phyloP scores from a whole-genome alignment of 1,284 basidiomycete genomes.

The Cryptococcus neoformans region DNA sequence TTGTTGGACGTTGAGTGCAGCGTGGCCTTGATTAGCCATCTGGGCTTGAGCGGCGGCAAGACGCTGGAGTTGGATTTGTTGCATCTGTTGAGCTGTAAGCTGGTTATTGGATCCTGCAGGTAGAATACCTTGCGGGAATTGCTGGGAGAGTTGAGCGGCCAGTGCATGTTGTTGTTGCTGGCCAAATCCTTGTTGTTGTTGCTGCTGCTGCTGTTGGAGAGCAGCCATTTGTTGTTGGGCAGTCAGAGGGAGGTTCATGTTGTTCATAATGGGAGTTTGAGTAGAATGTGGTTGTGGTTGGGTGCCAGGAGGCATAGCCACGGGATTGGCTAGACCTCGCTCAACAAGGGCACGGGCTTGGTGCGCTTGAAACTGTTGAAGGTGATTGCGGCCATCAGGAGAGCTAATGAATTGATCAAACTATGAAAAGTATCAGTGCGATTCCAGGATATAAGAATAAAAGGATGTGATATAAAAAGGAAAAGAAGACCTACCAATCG shows the following conservation, averaged over 20 bases:
- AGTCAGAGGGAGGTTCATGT: slow-evolving; percentile 21
- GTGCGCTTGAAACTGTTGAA: slow-evolving; percentile 20
- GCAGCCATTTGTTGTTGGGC: slow-evolving; percentile 31
- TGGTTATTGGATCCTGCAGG: background rate
- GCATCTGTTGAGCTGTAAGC: slow-evolving; percentile 13
- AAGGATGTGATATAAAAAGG: background rate
- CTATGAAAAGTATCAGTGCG: slow-evolving; percentile 8
- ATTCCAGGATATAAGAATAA: background rate
- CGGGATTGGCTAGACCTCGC: slow-evolving; percentile 22
- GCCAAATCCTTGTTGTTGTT: slow-evolving; percentile 10
- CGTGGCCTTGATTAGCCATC: background rate
- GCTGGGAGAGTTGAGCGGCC: slow-evolving; percentile 3
- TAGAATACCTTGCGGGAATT: slow-evolving; percentile 10
- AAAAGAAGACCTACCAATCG: slow-evolving; percentile 23
- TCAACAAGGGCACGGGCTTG: slow-evolving; percentile 24
- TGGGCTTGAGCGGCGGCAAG: slow-evolving; percentile 11
- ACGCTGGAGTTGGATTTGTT: slow-evolving; percentile 17
- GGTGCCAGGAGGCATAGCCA: slow-evolving; percentile 12
- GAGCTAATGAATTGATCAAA: slow-evolving; percentile 26
- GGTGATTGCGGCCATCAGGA: slow-evolving; percentile 24
- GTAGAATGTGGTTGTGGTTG: slow-evolving; percentile 8
- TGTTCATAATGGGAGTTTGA: slow-evolving; percentile 18
- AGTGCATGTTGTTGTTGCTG: slow-evolving; percentile 5
- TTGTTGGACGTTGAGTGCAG: background rate
- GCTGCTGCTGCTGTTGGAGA: slow-evolving; percentile 13